Conservation (phyloP, 495 filamentous ascomycete genomes). For the Halenospora varia region DNA sequence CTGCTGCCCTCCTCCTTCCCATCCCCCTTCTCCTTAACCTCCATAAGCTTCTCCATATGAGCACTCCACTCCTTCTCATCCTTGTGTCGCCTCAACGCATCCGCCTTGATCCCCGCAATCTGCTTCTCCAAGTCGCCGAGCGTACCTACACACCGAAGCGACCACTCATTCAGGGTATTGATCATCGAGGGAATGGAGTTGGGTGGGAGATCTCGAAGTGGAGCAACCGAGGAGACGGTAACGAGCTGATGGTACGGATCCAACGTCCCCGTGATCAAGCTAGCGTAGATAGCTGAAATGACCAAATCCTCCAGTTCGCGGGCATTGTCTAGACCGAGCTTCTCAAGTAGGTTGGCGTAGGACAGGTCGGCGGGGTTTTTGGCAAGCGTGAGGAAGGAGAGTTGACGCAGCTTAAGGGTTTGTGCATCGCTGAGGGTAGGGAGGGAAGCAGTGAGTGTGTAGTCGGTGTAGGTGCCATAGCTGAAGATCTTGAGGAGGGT, state of each 20-base stretch:
- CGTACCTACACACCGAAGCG: constrained; percentile 67
- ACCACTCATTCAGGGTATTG: constrained; percentile 66
- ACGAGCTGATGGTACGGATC: constrained; percentile 69
- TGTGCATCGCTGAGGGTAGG: constrained; percentile 71
- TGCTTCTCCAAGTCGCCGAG: constrained; percentile 71
- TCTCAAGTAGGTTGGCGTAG: constrained; percentile 62
- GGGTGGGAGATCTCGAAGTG: constrained; percentile 80
- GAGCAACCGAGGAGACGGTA: constrained; percentile 71
- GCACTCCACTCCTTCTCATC: constrained; percentile 45
- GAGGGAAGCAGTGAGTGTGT: constrained; percentile 52
- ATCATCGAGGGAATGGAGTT: constrained; percentile 63
- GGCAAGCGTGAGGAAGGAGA: constrained; percentile 78
- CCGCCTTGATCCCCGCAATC: constrained; percentile 52
- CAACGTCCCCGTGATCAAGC: constrained; percentile 74
- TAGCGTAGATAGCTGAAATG: constrained; percentile 83
- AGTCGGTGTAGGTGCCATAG: constrained; percentile 83
- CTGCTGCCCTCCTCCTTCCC: too few species aligned
- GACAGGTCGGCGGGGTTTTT: constrained; percentile 57
- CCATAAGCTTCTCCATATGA: constrained; percentile 43
- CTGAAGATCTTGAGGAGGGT: constrained; percentile 86
- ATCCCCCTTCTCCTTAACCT: constrained; percentile 33
- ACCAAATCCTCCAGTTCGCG: constrained; percentile 86
- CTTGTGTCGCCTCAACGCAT: constrained; percentile 50
- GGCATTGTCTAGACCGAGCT: constrained; percentile 61
- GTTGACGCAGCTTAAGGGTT: constrained; percentile 80